These are phyloP conservation scores for Diospyros kaki DNA, from an alignment of 148 eudicot species.

Conservation along the genomic window DNA sequence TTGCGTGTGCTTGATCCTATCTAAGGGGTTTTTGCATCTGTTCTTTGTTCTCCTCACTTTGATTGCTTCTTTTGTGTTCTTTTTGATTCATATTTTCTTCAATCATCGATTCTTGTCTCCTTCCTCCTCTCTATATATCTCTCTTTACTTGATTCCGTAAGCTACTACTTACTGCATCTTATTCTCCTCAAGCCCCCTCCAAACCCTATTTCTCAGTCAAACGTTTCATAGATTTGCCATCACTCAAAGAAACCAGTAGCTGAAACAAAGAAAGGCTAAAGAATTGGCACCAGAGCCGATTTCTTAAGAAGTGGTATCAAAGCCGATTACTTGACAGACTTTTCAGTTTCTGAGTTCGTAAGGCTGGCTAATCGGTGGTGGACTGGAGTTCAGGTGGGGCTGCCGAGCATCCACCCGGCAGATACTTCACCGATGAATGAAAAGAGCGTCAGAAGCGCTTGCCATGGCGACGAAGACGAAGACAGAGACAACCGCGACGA, in stretches of 20 bases:
- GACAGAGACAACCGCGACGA: constrained; percentile 26
- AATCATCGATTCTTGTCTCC: neutral
- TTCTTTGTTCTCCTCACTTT: constrained; percentile 14
- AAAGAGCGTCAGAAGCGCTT: neutral
- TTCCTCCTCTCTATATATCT: neutral
- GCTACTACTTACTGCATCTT: constrained; percentile 14
- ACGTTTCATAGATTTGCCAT: neutral
- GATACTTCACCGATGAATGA: constrained; percentile 9
- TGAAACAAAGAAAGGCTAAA: no score
- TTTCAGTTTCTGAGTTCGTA: constrained; percentile 3
- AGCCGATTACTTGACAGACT: neutral
- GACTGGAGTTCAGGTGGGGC: constrained; percentile 37
- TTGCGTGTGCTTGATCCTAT: neutral
- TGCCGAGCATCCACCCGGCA: constrained; percentile 18
- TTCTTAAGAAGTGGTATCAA: neutral
- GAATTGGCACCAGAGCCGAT: no score
- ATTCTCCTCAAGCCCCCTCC: neutral
- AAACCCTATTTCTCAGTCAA: neutral
- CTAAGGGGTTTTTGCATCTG: constrained; percentile 14
- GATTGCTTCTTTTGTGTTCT: neutral
- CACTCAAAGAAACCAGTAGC: neutral
- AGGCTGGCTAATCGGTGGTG: constrained; percentile 59
- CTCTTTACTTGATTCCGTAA: constrained; percentile 10
- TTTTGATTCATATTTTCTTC: neutral
- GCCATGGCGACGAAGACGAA: constrained; percentile 25